A percentile compares a stretch with the other conserved stretches of the same genome.
Conservation (phyloP, 2,329 filamentous ascomycete species). For the Tolypocladium inflatum region DNA sequence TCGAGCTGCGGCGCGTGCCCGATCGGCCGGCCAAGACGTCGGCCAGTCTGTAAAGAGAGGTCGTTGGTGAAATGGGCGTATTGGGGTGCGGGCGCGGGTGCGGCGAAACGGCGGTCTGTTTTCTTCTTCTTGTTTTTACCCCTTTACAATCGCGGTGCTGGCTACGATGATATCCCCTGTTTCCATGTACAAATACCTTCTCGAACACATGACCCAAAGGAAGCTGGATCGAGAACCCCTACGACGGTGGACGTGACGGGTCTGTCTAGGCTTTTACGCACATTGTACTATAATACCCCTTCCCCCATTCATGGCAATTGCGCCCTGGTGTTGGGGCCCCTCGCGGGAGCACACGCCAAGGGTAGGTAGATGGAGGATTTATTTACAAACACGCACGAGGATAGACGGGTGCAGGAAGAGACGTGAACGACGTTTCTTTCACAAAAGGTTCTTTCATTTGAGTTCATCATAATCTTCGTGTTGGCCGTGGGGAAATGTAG, state of each 20-base stretch:
- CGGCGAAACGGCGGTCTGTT: background rate
- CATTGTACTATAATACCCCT: background rate
- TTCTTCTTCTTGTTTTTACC: background rate
- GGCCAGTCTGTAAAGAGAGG: slow-evolving; percentile 8
- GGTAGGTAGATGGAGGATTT: background rate
- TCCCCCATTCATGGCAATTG: background rate
- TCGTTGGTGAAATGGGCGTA: background rate
- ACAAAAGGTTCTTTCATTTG: background rate
- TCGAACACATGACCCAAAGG: background rate
- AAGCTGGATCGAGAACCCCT: background rate
- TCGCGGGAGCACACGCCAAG: background rate
- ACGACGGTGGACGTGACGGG: background rate
- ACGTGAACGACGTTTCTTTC: background rate
- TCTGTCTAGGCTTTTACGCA: background rate
- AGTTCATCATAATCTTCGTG: background rate
- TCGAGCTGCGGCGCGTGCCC: slow-evolving; percentile 20
- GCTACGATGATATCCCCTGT: background rate
- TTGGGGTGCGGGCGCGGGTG: background rate
- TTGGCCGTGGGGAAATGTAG: background rate
- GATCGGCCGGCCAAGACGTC: slow-evolving; percentile 15
- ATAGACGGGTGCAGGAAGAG: background rate
- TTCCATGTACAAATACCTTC: background rate
- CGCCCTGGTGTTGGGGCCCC: background rate
- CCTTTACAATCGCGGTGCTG: background rate
- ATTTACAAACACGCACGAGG: background rate